Evolutionary conservation across 2,329 filamentous ascomycete species (phyloP), one percentile per base, ranked within the genome.

Genomic region (Trichophyton schoenleinii): DNA sequence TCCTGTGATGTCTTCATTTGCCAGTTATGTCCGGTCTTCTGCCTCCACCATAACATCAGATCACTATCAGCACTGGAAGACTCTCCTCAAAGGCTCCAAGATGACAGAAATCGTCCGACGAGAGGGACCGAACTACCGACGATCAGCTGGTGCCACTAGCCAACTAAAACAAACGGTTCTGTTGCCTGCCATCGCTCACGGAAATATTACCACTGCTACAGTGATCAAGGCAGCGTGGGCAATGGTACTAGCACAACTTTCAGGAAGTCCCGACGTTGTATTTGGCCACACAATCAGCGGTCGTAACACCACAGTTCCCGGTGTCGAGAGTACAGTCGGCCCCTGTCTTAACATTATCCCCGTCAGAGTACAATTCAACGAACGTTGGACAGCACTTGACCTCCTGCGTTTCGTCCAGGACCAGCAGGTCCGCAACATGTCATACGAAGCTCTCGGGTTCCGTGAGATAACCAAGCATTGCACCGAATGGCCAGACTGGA

Each of bases 271-370:
- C 1, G 84, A 87, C 67, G 81, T 87, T 42, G 78, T 83, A 7
- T 87, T 87, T 64, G 84, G 84, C 31, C 82, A 85, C 66, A 85
- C 87, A 0, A 83, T 85, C 48, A 84, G 80, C 62, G 85, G 86
- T 0, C 80, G 85, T 55, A 84, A 83, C 68, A 79, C 82, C 18
- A 81, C 80, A 61, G 75, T 84, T 0, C 74, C 79, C 15, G 77
- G 77, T 46, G 79, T 80, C 20, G 81, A 85, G 63, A 74, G 75
- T 60, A 81, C 86, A 55, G 78, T 83, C 53, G 86, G 86, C 0
- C 85, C 85, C 0, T 86, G 83, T 63, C 85, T 85, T 78, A 85
- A 87, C 66, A 84, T 87, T 67, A 78, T 86, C 0, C 85, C 86
- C 0, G 79, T 87, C 41, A 79, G 85, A 20, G 79, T 87, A 13